Percentiles rank a stretch among this genome's conserved stretches.
Conservation (phyloP, 495 filamentous ascomycete genomes). For the Podospora appendiculata region DNA sequence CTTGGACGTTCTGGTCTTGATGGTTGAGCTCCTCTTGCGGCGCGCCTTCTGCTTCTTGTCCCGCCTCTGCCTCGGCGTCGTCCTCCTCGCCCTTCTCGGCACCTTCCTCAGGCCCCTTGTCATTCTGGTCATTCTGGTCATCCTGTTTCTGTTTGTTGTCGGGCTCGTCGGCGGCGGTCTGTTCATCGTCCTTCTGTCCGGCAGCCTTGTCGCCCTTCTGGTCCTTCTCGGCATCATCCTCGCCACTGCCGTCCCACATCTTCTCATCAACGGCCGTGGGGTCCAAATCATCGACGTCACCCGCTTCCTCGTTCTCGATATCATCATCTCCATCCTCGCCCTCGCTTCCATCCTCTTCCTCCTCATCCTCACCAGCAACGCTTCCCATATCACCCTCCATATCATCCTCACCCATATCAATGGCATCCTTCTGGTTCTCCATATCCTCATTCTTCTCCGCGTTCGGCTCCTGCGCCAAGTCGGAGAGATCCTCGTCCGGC, state of each 20-base stretch:
- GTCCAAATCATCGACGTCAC: slow-evolving; percentile 82
- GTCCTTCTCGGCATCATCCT: slow-evolving; percentile 72
- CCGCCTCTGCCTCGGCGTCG: slow-evolving; percentile 55
- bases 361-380: slow-evolving; percentile 48
- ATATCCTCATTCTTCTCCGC: slow-evolving; percentile 62
- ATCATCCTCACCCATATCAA: slow-evolving; percentile 90
- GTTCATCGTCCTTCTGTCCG: slow-evolving; percentile 53
- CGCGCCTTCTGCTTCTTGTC: slow-evolving; percentile 70
- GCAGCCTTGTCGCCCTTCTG: slow-evolving; percentile 57
- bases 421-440: slow-evolving; percentile 79
- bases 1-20: slow-evolving; percentile 59
- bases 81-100: slow-evolving; percentile 50
- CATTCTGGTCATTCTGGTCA: slow-evolving; percentile 34
- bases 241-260: slow-evolving; percentile 84
- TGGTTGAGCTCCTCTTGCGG: slow-evolving; percentile 55
- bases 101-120: slow-evolving; percentile 49
- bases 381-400: slow-evolving; percentile 74
- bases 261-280: slow-evolving; percentile 90
- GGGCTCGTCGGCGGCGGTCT: slow-evolving; percentile 48
- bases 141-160: slow-evolving; percentile 45
- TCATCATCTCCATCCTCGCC: slow-evolving; percentile 36
- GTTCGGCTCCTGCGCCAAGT: slow-evolving; percentile 76
- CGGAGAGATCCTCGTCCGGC: slow-evolving; percentile 86
- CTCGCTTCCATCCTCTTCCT: slow-evolving; percentile 44
- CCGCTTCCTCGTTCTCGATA: slow-evolving; percentile 68